Percentiles rank a stretch among this genome's conserved stretches.
Evolutionary conservation across 495 filamentous ascomycete species (phyloP).

Genomic region (Penicillium mononematosum): DNA sequence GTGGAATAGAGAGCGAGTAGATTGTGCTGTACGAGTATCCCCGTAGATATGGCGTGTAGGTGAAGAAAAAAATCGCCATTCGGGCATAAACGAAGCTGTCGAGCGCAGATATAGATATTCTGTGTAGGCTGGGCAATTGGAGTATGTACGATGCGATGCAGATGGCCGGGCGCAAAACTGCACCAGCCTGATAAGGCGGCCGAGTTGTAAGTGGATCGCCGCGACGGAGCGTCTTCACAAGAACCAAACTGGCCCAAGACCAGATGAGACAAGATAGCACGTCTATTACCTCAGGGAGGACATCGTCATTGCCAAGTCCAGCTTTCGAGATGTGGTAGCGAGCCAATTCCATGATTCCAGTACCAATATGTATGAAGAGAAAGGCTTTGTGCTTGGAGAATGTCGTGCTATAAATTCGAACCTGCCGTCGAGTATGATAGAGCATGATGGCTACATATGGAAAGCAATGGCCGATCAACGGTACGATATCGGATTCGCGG

Average conservation of each 20-base stretch:
- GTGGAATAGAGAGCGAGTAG: constrained; percentile 6
- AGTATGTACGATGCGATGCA: background rate
- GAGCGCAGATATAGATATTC: constrained; percentile 3
- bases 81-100: constrained; percentile 11
- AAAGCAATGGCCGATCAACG: no score
- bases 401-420: background rate
- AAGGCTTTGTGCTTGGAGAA: background rate
- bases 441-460: background rate
- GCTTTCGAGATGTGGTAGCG: background rate
- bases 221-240: constrained; percentile 8
- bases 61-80: constrained; percentile 7
- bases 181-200: constrained; percentile 1
- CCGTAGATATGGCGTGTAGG: background rate
- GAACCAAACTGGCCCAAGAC: constrained; percentile 4
- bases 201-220: constrained; percentile 6
- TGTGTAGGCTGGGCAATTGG: background rate
- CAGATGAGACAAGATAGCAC: constrained; percentile 9
- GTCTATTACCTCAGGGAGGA: background rate
- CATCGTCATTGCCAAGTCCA: background rate
- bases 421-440: constrained; percentile 3
- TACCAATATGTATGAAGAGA: constrained; percentile 2
- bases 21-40: background rate
- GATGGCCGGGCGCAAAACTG: background rate
- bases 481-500: no score
- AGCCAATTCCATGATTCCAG: background rate